Base-by-base conservation (phyloP, 2,329 filamentous ascomycete species). In the Pyricularia sp. region DNA sequence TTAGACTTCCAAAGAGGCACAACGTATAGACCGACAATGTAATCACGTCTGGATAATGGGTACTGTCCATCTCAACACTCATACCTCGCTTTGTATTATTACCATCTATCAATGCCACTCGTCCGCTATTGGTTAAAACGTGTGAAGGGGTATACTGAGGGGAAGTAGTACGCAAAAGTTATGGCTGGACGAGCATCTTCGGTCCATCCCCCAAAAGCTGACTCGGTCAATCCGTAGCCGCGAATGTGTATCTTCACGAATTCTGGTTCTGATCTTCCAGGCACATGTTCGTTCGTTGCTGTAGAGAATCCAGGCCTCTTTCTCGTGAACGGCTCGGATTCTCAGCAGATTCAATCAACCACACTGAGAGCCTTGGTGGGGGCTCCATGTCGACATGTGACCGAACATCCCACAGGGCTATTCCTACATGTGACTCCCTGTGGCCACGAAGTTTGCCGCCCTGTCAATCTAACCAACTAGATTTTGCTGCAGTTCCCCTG, bases 71-170 rank as follows among this genome's bases (percentile, higher is more conserved):
- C 25, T 63, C 59, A 28, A 28, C 59, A 63, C 59, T 23, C 25
- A 28, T 30, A 63, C 59, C 26, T 63, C 59, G 59, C 59, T 63
- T 28, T 63, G 23, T 63, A 63, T 63, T 30, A 63, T 28, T 63
- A 63, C 59, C 59, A 63, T 63, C 59, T 63, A 63, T 63, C 59
- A 63, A 63, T 63, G 25, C 59, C 59, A 63, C 59, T 63, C 59
- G 59, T 30, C 26, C 59, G 59, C 26, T 63, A 26, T 63, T 23
- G 10, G 59, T 30, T 17, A 28, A 63, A 63, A 63, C 59, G 59
- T 30, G 59, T 63, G 59, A 63, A 30, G 26, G 59, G 59, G 59
- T 63, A 65, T 33, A 42, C 64, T 50, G 64, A 36, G 26, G 64
- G 25, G 26, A 65, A 63, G 25, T 66, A 33, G 64, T 64, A 42